phyloP scores from a whole-genome alignment of 2,329 filamentous ascomycete genomes.

The Penicillium sp. region DNA sequence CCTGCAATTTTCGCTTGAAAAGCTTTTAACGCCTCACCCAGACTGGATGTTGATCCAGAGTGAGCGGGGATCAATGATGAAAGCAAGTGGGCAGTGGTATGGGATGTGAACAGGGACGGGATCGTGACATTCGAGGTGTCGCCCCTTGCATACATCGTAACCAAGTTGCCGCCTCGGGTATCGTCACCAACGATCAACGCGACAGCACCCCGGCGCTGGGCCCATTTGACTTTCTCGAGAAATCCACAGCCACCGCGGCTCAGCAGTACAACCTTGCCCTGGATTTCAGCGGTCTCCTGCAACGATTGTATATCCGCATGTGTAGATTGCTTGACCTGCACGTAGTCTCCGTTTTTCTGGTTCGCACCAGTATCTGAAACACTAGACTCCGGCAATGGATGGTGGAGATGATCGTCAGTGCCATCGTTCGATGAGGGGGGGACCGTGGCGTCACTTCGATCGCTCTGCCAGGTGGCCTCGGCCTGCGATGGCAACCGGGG shows the following conservation, averaged over 20 bases:
- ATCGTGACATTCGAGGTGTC: conserved; percentile 95
- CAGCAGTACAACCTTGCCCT: conserved; percentile 86
- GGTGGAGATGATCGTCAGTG: conserved; percentile 79
- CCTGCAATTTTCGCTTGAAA: conserved; percentile 39
- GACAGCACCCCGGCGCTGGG: conserved; percentile 80
- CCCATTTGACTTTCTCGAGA: conserved; percentile 96
- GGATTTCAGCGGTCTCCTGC: conserved; percentile 88
- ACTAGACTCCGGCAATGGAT: conserved; percentile 50
- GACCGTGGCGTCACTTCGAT: conserved; percentile 14
- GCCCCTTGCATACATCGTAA: conserved; percentile 97
- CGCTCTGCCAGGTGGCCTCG: conserved; percentile 20
- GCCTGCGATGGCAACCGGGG: conserved; percentile 25
- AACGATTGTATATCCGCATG: conserved; percentile 90
- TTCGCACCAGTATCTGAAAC: conserved; percentile 34
- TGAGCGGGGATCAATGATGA: conserved; percentile 79
- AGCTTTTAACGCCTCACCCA: conserved; percentile 59
- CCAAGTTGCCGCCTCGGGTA: conserved; percentile 78
- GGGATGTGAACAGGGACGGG: conserved; percentile 88
- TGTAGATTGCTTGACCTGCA: conserved; percentile 36
- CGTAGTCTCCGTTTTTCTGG: conserved; percentile 35
- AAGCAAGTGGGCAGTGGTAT: conserved; percentile 88
- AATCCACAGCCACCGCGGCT: conserved; percentile 95
- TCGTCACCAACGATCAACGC: conserved; percentile 94
- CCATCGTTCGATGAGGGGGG: conserved; percentile 60
- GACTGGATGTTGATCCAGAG: conserved; percentile 59